These are phyloP conservation scores for Cucurbita moschata DNA, from an alignment of 306 rosid genomes.

Conservation along the genomic window DNA sequence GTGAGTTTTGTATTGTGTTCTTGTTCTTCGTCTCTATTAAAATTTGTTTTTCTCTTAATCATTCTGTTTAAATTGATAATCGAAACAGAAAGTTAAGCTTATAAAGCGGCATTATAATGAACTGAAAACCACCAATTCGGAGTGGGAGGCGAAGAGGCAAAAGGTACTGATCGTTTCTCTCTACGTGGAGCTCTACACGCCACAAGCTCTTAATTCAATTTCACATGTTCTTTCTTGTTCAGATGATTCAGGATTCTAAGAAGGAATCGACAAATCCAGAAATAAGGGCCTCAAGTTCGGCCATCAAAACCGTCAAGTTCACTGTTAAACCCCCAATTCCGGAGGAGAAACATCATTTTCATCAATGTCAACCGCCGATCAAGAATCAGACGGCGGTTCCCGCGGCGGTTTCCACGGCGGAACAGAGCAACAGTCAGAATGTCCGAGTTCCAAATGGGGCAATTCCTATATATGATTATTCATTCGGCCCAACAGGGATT, in stretches of 20 bases:
- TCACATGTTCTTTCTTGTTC: background rate
- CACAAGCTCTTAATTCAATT: background rate
- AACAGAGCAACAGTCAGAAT: background rate
- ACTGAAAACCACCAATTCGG: constrained; percentile 17
- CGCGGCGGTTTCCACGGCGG: background rate
- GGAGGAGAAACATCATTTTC: background rate
- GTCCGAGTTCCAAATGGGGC: background rate
- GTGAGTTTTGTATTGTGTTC: constrained; percentile 18
- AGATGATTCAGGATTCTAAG: background rate
- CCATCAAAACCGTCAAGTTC: background rate
- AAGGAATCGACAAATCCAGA: background rate
- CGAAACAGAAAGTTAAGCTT: constrained; percentile 29
- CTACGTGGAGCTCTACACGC: too few relatives aligned
- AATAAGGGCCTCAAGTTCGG: background rate
- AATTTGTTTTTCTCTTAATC: background rate
- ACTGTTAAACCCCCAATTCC: background rate
- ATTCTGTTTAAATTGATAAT: background rate
- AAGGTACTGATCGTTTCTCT: constrained; percentile 17
- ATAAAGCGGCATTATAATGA: constrained; percentile 11
- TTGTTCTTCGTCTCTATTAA: background rate
- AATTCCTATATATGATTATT: constrained; percentile 4
- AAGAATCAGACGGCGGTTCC: constrained; percentile 10
- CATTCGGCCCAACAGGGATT: constrained; percentile 13
- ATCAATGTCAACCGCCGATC: background rate
- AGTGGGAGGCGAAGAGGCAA: constrained; percentile 23